These are phyloP conservation scores for Oryza punctata DNA, from an alignment of 176 grass and related monocot species.

Conservation along the genomic window DNA sequence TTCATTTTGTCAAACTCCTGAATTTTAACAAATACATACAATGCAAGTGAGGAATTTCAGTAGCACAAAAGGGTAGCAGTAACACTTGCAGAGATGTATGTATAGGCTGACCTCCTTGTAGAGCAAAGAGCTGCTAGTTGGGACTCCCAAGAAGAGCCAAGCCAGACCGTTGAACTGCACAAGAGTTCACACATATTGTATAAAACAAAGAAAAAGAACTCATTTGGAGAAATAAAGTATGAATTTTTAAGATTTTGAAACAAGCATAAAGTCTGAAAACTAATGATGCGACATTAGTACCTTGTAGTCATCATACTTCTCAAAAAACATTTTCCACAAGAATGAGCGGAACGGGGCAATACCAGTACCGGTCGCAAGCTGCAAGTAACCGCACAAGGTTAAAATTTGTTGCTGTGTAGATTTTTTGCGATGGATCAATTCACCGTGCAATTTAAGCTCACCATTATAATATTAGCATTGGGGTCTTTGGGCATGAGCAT, in stretches of 20 bases:
- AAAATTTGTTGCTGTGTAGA: background rate
- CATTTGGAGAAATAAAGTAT: background rate
- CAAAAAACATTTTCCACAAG: constrained; percentile 99
- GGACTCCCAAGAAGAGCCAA: constrained; percentile 98
- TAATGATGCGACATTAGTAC: constrained; percentile 36
- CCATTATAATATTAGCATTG: constrained; percentile 80
- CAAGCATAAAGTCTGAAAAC: background rate
- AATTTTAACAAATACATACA: background rate
- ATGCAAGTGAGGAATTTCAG: background rate
- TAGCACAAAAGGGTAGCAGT: background rate
- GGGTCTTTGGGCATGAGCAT: constrained; percentile 99
- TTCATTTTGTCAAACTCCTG: constrained; percentile 98
- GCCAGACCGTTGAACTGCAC: constrained; percentile 86
- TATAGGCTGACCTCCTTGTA: constrained; percentile 67
- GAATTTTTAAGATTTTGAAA: background rate
- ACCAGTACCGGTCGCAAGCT: constrained; percentile 93
- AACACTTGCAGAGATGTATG: background rate
- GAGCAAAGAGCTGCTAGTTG: constrained; percentile 78
- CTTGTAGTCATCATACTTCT: constrained; percentile 88
- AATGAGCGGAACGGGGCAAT: constrained; percentile 89
- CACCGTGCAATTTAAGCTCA: constrained; percentile 15
- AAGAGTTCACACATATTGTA: constrained; percentile 20
- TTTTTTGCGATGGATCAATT: background rate
- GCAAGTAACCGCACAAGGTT: constrained; percentile 11
- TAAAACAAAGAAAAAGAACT: background rate